Conservation (phyloP, 2,329 filamentous ascomycete species). For the Talaromyces sp. region DNA sequence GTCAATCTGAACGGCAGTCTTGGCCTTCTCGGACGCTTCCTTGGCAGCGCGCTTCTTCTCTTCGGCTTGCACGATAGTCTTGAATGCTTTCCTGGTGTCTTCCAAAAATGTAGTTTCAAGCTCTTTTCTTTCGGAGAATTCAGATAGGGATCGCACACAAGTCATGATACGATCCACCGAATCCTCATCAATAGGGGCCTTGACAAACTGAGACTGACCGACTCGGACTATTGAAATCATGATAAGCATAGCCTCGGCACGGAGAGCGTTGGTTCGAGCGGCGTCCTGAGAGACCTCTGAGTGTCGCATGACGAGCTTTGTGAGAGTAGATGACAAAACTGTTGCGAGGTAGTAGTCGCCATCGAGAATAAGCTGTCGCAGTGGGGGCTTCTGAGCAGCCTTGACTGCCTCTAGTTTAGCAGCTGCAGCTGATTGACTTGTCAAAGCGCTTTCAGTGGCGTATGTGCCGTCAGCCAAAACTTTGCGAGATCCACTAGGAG, state of each 20-base stretch:
- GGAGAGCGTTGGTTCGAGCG: slow-evolving; percentile 86
- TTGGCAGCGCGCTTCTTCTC: slow-evolving; percentile 97
- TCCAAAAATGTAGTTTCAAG: slow-evolving; percentile 90
- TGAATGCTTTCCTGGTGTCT: slow-evolving; percentile 92
- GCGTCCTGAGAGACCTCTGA: slow-evolving; percentile 84
- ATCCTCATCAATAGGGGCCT: slow-evolving; percentile 94
- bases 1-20: slow-evolving; percentile 91
- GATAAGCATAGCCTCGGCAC: slow-evolving; percentile 97
- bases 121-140: slow-evolving; percentile 85
- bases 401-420: slow-evolving; percentile 95
- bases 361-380: slow-evolving; percentile 91
- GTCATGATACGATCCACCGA: slow-evolving; percentile 99
- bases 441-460: slow-evolving; percentile 92
- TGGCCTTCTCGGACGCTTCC: slow-evolving; percentile 87
- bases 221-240: slow-evolving; percentile 99
- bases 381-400: slow-evolving; percentile 90
- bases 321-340: slow-evolving; percentile 91
- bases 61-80: slow-evolving; percentile 93
- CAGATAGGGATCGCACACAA: slow-evolving; percentile 85
- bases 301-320: slow-evolving; percentile 96
- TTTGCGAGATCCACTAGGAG: slow-evolving; percentile 80
- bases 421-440: slow-evolving; percentile 83
- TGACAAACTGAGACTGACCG: slow-evolving; percentile 97
- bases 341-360: slow-evolving; percentile 96
- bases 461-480: slow-evolving; percentile 96